Conservation (phyloP, 805 yeast species). For the Zygosaccharomyces bisporus region DNA sequence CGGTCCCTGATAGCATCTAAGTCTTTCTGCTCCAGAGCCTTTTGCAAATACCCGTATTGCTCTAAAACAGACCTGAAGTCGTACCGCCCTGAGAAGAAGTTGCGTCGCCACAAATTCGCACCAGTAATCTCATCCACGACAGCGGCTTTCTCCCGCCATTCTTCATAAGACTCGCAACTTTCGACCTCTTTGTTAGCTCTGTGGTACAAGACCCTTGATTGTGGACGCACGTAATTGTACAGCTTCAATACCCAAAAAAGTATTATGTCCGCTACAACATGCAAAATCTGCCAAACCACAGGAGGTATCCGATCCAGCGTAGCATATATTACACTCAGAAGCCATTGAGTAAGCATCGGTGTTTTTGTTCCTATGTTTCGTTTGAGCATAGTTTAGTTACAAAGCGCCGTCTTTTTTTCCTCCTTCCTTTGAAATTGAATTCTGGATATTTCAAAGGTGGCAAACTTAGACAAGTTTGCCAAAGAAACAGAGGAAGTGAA, state of each 20-base stretch:
- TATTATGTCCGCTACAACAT: constrained; percentile 41
- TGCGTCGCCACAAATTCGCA: constrained; percentile 69
- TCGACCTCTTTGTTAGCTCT: constrained; percentile 48
- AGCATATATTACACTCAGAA: constrained; percentile 27
- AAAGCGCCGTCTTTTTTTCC: background rate
- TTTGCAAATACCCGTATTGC: constrained; percentile 56
- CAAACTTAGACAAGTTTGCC: constrained; percentile 3
- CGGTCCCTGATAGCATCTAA: constrained; percentile 56
- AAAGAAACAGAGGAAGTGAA: background rate
- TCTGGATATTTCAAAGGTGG: constrained; percentile 7
- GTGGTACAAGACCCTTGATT: constrained; percentile 33
- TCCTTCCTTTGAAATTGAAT: background rate
- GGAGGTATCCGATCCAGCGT: constrained; percentile 42
- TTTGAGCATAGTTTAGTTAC: background rate
- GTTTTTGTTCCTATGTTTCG: background rate
- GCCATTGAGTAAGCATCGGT: constrained; percentile 18
- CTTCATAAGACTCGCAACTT: constrained; percentile 55
- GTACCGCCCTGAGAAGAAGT: constrained; percentile 73
- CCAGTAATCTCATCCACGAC: constrained; percentile 51
- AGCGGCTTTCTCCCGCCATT: constrained; percentile 60
- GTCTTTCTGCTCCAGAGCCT: constrained; percentile 57
- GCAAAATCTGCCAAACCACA: constrained; percentile 39
- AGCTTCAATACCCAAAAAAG: constrained; percentile 39
- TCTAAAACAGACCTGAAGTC: constrained; percentile 81
- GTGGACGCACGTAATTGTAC: constrained; percentile 30